Conservation (phyloP, 2,329 filamentous ascomycete species). For the Verticillium tricorpus region DNA sequence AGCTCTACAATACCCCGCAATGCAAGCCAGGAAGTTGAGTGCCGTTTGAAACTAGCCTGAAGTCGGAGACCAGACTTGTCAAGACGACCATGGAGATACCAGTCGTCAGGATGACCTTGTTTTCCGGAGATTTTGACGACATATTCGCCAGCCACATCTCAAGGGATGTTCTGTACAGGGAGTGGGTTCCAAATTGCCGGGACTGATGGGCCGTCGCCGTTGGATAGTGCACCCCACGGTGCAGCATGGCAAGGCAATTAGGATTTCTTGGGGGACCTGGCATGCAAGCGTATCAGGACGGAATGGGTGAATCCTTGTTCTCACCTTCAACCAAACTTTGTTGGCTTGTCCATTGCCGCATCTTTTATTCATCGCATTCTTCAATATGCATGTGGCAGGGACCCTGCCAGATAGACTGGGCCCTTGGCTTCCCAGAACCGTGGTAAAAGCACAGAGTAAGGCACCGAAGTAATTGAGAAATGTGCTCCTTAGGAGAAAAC, state of each 20-base stretch:
- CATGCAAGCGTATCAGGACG: background rate
- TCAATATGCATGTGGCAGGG: background rate
- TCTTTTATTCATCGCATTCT: background rate
- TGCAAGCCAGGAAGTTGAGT: conserved; percentile 9
- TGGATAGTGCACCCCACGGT: background rate
- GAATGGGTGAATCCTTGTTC: background rate
- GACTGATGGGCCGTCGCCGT: background rate
- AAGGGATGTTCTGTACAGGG: background rate
- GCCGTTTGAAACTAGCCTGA: conserved; percentile 8
- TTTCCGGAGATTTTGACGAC: background rate
- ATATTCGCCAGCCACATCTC: background rate
- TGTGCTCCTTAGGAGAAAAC: too few relatives aligned
- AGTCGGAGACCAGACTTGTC: conserved; percentile 5
- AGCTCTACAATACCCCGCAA: conserved; percentile 10
- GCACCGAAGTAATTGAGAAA: background rate
- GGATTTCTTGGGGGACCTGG: background rate
- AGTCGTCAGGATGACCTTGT: conserved; percentile 7
- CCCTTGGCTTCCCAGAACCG: background rate
- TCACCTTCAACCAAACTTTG: background rate
- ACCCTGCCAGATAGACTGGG: background rate
- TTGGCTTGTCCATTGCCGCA: background rate
- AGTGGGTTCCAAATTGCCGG: background rate
- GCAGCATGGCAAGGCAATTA: background rate
- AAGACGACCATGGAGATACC: conserved; percentile 7
- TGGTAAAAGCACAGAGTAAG: background rate